These are phyloP conservation scores for Neocallimastix lanati DNA, from an alignment of 192 early-diverging fungal genomes.

Conservation along the genomic window DNA sequence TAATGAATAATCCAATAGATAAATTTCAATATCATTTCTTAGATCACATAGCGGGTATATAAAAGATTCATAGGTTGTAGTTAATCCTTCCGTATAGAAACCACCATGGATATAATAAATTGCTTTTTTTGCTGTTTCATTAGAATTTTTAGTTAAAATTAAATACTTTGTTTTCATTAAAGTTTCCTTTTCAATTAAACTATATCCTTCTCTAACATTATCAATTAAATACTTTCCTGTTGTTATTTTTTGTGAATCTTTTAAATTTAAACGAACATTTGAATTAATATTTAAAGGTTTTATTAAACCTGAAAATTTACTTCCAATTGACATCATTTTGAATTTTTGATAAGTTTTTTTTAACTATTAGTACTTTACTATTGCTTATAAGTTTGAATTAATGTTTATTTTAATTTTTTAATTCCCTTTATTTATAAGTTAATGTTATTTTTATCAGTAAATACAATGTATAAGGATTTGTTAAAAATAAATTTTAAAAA, in stretches of 20 bases:
- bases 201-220: neutral
- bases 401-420: too few species aligned
- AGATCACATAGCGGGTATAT: neutral
- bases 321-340: neutral
- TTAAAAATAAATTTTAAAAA: too few species aligned
- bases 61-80: neutral
- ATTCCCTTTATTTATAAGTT: too few species aligned
- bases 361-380: too few species aligned
- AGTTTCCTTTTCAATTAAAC: neutral
- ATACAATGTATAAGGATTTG: too few species aligned
- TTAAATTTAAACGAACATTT: neutral
- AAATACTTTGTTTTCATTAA: neutral
- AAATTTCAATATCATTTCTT: neutral
- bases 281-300: neutral
- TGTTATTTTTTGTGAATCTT: neutral
- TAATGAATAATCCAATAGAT: neutral
- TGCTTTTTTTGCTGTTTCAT: neutral
- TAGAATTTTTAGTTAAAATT: neutral
- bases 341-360: too few species aligned
- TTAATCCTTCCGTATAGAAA: neutral
- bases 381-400: too few species aligned
- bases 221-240: neutral
- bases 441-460: too few species aligned
- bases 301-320: neutral
- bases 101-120: neutral